These are phyloP conservation scores for Porcisia hertigi DNA, from an alignment of 208 protist species.

Conservation along the genomic window DNA sequence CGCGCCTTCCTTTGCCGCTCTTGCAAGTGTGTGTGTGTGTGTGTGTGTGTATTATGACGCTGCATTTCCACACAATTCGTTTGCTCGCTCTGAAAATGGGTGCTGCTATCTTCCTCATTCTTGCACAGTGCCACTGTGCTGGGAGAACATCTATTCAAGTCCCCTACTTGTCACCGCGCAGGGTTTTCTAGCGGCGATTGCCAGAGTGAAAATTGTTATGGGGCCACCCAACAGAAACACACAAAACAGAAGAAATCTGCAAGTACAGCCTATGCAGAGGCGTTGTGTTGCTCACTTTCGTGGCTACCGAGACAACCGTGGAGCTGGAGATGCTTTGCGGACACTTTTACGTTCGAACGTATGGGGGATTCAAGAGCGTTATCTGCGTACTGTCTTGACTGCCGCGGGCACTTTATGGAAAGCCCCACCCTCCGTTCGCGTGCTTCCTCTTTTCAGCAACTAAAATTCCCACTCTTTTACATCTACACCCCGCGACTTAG, in stretches of 20 bases:
- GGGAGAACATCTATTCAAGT: background rate
- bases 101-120: background rate
- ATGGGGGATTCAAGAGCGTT: background rate
- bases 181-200: conserved; percentile 1
- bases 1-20: background rate
- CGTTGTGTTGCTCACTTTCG: background rate
- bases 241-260: background rate
- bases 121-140: background rate
- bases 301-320: background rate
- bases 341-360: background rate
- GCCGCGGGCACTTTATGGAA: background rate
- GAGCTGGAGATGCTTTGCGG: background rate
- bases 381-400: background rate
- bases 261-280: background rate
- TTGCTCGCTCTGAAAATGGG: background rate
- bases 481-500: background rate
- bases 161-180: background rate
- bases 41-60: background rate
- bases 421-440: background rate
- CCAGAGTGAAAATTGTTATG: background rate
- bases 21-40: background rate
- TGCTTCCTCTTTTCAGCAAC: background rate
- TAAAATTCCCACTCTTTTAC: background rate
- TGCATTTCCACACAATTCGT: background rate
- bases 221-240: background rate